These are phyloP conservation scores for Erodium chrysanthum DNA, from an alignment of 441 rosid species.

Conservation along the genomic window DNA sequence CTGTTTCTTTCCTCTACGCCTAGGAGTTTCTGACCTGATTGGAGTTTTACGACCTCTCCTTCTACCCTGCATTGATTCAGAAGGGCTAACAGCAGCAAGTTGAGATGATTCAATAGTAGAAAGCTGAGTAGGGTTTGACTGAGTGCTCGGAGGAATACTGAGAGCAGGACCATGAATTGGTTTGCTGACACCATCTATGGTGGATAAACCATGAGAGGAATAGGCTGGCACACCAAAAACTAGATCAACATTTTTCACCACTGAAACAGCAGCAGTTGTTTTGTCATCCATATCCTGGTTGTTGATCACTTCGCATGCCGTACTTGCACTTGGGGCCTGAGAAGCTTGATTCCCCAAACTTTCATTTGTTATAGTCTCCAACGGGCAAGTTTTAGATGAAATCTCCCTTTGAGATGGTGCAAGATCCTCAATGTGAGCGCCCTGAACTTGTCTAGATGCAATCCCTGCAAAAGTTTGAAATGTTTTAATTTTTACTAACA, in stretches of 20 bases:
- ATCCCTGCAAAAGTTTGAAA: slow-evolving; percentile 32
- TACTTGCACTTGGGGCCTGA: slow-evolving; percentile 16
- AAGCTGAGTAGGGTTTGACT: slow-evolving; percentile 22
- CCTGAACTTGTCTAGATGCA: slow-evolving; percentile 22
- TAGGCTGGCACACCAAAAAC: slow-evolving; percentile 20
- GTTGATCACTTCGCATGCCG: slow-evolving; percentile 24
- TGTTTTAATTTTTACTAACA: slow-evolving; percentile 7
- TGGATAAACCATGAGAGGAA: slow-evolving; percentile 16
- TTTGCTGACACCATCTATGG: slow-evolving; percentile 20
- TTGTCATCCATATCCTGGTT: slow-evolving; percentile 26
- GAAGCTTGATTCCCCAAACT: slow-evolving; percentile 23
- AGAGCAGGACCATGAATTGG: slow-evolving; percentile 17
- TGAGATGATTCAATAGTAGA: slow-evolving; percentile 23
- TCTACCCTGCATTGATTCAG: slow-evolving; percentile 27
- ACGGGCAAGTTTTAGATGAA: slow-evolving; percentile 1
- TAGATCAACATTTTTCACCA: slow-evolving; percentile 11
- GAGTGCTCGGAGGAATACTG: slow-evolving; percentile 23
- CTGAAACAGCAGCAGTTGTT: slow-evolving; percentile 15
- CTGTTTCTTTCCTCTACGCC: slow-evolving; percentile 40
- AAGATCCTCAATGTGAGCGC: slow-evolving; percentile 21
- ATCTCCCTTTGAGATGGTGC: slow-evolving; percentile 30
- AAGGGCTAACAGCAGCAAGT: slow-evolving; percentile 17
- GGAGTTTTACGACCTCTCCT: slow-evolving; percentile 39
- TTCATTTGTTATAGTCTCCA: slow-evolving; percentile 20
- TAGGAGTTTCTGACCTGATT: slow-evolving; percentile 31